Base-by-base conservation (phyloP, 2,329 filamentous ascomycete genomes). In the Fusarium sp. region DNA sequence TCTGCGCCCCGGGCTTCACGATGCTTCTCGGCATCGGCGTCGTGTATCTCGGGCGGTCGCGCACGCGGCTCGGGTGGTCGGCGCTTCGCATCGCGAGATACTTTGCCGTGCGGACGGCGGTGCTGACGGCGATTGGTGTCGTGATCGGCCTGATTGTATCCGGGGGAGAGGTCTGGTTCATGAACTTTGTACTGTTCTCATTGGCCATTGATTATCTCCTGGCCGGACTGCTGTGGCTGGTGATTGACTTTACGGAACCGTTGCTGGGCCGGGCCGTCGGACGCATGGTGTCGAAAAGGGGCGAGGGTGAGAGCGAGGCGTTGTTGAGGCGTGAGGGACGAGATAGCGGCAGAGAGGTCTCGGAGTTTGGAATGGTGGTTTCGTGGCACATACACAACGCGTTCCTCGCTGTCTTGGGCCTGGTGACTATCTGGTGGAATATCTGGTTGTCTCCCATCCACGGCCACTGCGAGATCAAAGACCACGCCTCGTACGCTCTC, bases 1-100 rank as follows among this genome's bases (percentile, higher is more conserved):
- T 81, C 7, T 82, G 80, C 69, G 80, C 76, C 2, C 72, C 80
- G 0, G 80, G 80, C 7, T 81, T 82, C 58, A 78, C 76, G 0
- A 77, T 82, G 34, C 68, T 82, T n/a, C 70, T 82, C 5, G 80
- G 80, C 24, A 75, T 80, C 65, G 80, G 80, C 7, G 71, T 80
- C 9, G 79, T 77, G 0, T 81, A 80, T 58, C 78, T 82, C 11
- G 75, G 78, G 5, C 71, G 74, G n/a, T 80, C 80, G 25, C 75
- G 80, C 5, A 67, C 70, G 12, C 70, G 65, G 12, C 70, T 80
- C 2, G 78, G 78, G 1, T 82, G 80, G 80, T 69, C 74, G 6
- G 41, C 70, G 1, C 25, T 44, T 6, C 67, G 70, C 11, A 75
- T 81, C 59, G 67, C 68, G 1, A 61, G 71, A 24, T 80, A 82